Evolutionary conservation across 352 stramenopile genomes (phyloP).

Genomic region (Phytophthora cryptogea): DNA sequence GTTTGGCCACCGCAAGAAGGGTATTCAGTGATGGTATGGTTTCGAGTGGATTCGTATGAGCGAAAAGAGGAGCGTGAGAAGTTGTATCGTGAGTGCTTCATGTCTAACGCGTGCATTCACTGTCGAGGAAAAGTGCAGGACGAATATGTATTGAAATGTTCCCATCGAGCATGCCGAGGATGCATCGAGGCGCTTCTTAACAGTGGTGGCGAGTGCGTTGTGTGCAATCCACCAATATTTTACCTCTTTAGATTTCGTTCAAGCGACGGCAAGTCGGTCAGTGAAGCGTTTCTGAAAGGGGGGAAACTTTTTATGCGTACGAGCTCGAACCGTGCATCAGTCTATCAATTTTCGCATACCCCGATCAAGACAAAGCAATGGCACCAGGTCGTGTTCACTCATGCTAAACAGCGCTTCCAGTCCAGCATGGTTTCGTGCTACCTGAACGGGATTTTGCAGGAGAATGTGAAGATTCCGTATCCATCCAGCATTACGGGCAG

Average conservation of each 20-base stretch:
- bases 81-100: constrained; percentile 60
- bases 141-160: constrained; percentile 70
- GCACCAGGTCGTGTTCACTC: constrained; percentile 63
- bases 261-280: constrained; percentile 68
- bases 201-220: constrained; percentile 62
- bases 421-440: constrained; percentile 66
- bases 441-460: constrained; percentile 65
- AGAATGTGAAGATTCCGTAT: constrained; percentile 74
- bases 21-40: constrained; percentile 69
- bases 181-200: constrained; percentile 63
- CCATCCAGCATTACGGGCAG: constrained; percentile 53
- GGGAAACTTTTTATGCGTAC: constrained; percentile 72
- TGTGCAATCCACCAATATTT: constrained; percentile 78
- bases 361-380: constrained; percentile 45
- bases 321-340: constrained; percentile 41
- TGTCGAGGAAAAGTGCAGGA: constrained; percentile 51
- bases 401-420: constrained; percentile 73
- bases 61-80: constrained; percentile 66
- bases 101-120: constrained; percentile 64
- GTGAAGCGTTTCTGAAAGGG: constrained; percentile 68
- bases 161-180: constrained; percentile 56
- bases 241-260: constrained; percentile 77
- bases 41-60: constrained; percentile 62
- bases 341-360: constrained; percentile 63
- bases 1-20: constrained; percentile 67